Conservation (phyloP, 176 grass and related monocot species). For the Alloteropsis semialata region DNA sequence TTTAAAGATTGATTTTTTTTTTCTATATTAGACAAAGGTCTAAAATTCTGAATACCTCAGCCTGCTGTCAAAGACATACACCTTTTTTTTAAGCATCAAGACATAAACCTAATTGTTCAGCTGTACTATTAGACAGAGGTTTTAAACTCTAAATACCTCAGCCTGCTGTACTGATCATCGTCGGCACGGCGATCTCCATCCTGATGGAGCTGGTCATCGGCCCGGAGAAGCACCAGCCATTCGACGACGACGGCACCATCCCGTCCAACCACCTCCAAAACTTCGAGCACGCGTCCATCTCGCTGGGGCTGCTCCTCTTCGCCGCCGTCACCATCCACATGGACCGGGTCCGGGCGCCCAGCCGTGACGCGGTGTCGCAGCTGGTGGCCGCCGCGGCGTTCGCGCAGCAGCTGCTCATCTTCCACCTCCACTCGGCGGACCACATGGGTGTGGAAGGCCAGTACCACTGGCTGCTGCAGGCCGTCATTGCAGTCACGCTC, state of each 20-base stretch:
- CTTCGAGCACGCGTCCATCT: slow-evolving; percentile 88
- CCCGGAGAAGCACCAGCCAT: slow-evolving; percentile 70
- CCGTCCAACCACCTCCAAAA: slow-evolving; percentile 77
- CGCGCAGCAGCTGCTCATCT: slow-evolving; percentile 74
- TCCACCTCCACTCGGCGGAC: slow-evolving; percentile 80
- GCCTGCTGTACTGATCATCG: slow-evolving; percentile 56
- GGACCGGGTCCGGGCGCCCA: slow-evolving; percentile 40
- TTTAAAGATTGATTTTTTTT: too few relatives aligned
- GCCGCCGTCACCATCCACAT: slow-evolving; percentile 31
- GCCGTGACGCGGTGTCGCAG: slow-evolving; percentile 47
- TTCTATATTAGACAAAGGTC: too few relatives aligned
- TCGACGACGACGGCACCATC: slow-evolving; percentile 73
- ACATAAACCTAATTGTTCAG: too few relatives aligned
- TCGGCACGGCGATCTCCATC: slow-evolving; percentile 50
- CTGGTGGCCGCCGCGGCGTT: slow-evolving; percentile 49
- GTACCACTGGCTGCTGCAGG: slow-evolving; percentile 79
- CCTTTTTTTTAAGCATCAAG: too few relatives aligned
- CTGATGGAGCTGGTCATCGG: slow-evolving; percentile 84
- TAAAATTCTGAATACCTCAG: too few relatives aligned
- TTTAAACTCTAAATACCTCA: too few relatives aligned
- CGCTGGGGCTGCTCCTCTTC: slow-evolving; percentile 54
- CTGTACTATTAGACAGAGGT: too few relatives aligned
- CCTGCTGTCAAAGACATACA: too few relatives aligned
- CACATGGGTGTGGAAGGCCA: slow-evolving; percentile 89
- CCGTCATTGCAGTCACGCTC: slow-evolving; percentile 62